Evolutionary conservation across 768 basidiomycete species (phyloP).

Genomic region (Podaxis sp.): DNA sequence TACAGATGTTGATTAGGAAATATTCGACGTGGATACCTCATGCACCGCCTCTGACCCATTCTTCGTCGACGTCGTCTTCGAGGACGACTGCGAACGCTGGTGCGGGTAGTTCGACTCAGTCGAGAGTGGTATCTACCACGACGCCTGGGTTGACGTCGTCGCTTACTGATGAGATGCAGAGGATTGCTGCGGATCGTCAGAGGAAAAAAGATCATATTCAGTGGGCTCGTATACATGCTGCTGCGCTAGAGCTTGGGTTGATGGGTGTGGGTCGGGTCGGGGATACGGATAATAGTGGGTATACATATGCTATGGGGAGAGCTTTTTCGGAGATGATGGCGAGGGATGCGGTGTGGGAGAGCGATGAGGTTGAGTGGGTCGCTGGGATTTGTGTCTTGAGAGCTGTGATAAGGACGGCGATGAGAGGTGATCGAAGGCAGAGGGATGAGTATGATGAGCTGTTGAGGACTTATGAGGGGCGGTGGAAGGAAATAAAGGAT

Average conservation of each 20-base stretch:
- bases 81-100: neutral
- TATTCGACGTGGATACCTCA: slow-evolving; percentile 52
- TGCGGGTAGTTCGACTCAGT: neutral
- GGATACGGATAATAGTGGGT: slow-evolving; percentile 41
- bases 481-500: slow-evolving; percentile 73
- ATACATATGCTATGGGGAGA: slow-evolving; percentile 42
- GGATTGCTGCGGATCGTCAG: slow-evolving; percentile 59
- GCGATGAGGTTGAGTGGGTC: slow-evolving; percentile 69
- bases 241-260: slow-evolving; percentile 60
- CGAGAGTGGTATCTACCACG: slow-evolving; percentile 14
- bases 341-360: slow-evolving; percentile 66
- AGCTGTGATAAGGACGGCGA: slow-evolving; percentile 55
- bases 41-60: slow-evolving; percentile 15
- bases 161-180: slow-evolving; percentile 60
- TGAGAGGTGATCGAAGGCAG: slow-evolving; percentile 45
- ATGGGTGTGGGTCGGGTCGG: slow-evolving; percentile 41
- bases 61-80: slow-evolving; percentile 18
- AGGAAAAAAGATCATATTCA: slow-evolving; percentile 64
- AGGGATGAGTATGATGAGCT: slow-evolving; percentile 56
- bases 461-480: slow-evolving; percentile 55
- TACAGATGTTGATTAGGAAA: slow-evolving; percentile 60
- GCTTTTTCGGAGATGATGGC: slow-evolving; percentile 61
- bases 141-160: slow-evolving; percentile 30
- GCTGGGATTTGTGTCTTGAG: slow-evolving; percentile 60
- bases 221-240: slow-evolving; percentile 67